phyloP scores from a whole-genome alignment of 2,329 filamentous ascomycete species.

The Colletotrichum siamense region DNA sequence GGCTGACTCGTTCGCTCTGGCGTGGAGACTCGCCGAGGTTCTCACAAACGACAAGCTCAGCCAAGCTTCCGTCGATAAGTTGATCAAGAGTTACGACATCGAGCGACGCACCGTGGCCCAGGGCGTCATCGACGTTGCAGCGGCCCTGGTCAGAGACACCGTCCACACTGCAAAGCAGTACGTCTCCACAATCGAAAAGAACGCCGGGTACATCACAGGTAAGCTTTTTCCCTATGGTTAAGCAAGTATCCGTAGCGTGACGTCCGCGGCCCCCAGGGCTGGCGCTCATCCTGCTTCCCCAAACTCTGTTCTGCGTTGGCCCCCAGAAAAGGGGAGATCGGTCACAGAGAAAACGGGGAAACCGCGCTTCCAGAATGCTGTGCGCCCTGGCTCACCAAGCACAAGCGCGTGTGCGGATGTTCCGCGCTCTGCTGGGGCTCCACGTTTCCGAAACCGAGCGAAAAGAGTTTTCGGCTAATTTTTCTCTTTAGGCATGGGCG shows the following conservation, averaged over 20 bases:
- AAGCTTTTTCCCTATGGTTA: not conserved
- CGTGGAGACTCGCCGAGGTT: constrained; percentile 54
- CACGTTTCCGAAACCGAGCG: not conserved
- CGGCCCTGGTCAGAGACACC: constrained; percentile 50
- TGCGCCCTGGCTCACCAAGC: not conserved
- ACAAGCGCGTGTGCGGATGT: not conserved
- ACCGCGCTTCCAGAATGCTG: not conserved
- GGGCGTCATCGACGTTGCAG: constrained; percentile 52
- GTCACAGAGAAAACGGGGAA: not conserved
- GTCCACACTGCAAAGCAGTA: constrained; percentile 48
- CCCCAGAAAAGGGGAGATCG: not conserved
- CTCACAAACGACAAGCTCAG: constrained; percentile 28
- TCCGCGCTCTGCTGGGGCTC: not conserved
- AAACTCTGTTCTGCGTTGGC: not conserved
- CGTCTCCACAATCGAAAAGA: constrained; percentile 51
- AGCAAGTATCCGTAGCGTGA: not conserved
- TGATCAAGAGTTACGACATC: constrained; percentile 48
- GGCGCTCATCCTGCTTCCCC: not conserved
- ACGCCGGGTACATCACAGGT: constrained; percentile 54
- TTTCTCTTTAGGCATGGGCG: constrained; percentile 41
- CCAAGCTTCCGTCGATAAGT: constrained; percentile 24
- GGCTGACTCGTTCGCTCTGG: constrained; percentile 53
- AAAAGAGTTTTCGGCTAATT: not conserved
- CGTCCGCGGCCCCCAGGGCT: not conserved
- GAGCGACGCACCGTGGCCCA: constrained; percentile 49